Base-by-base conservation (phyloP, 495 filamentous ascomycete species). In the Cairneyella variabilis region DNA sequence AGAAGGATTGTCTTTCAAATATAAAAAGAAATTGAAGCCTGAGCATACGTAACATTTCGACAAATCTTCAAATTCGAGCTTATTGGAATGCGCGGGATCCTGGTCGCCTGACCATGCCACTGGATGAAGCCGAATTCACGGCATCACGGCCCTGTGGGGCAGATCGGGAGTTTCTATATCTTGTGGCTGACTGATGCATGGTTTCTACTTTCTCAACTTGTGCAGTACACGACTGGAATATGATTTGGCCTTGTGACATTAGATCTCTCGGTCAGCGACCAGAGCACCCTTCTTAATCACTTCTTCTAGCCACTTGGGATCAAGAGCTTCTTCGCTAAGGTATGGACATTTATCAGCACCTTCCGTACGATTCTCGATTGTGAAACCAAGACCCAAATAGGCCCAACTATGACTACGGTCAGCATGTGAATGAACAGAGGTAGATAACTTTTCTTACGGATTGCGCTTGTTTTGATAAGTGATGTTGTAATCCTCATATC, bases 401-500 rank as follows among this genome's bases (percentile, higher is more conserved):
- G 42, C 53, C 53, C 53, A 60, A 3, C 39, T 51, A 14, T 40
- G 28, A n/a, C n/a, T n/a, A 28, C 3, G 5, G n/a, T 45, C 32
- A 21, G 37, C 32, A 16, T 18, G 3, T 40, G 34, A 27, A 34
- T 11, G 16, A 5, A 11, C 38, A 16, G 28, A 32, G 4, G 14
- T 7, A 21, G 2, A 40, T 20, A 39, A 26, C 28, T 3, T 30
- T 8, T 47, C 57, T 51, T 41, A 55, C 53, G 40, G 53, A 40
- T 56, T 57, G 11, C 50, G 40, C 25, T 37, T 51, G 22, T 48
- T 48, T 27, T 49, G 42, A 28, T 62, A 61, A 1, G 39, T 54
- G 22, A 61, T 61, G 17, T 58, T 43, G 22, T 51, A 58, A 43
- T 62, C 59, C 34, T 58, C 59, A 17, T 53, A 62, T 17, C 59